Percentiles rank a stretch among this genome's conserved stretches.
phyloP scores from a whole-genome alignment of 2,329 filamentous ascomycete genomes.

The Paracorniculantispora psalliotae region DNA sequence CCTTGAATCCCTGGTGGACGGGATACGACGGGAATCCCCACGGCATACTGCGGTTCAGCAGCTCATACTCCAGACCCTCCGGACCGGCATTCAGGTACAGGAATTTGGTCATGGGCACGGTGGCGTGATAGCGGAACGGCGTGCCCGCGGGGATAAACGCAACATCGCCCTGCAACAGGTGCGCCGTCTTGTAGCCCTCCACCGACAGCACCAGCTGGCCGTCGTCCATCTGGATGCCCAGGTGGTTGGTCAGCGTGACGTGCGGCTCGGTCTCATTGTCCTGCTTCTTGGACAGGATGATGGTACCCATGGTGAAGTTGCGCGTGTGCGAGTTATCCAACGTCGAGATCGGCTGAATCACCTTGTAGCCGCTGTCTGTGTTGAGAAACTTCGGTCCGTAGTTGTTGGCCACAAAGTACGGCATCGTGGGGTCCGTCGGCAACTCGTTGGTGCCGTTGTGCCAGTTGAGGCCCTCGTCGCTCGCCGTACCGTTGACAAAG shows the following conservation, averaged over 20 bases:
- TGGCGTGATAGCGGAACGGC: constrained; percentile 21
- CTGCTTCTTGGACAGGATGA: constrained; percentile 17
- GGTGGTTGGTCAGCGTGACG: constrained; percentile 16
- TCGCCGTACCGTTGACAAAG: constrained; percentile 20
- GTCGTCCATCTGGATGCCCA: constrained; percentile 25
- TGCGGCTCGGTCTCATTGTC: constrained; percentile 14
- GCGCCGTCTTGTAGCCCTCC: constrained; percentile 19
- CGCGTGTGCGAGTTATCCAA: constrained; percentile 13
- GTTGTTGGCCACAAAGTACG: constrained; percentile 21
- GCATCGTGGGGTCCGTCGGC: constrained; percentile 6
- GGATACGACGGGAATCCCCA: constrained; percentile 21
- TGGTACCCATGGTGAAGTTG: constrained; percentile 21
- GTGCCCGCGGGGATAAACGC: constrained; percentile 22
- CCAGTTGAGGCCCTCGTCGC: constrained; percentile 16
- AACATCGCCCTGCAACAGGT: constrained; percentile 23
- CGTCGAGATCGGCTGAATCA: constrained; percentile 19
- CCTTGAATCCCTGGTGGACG: too few species aligned
- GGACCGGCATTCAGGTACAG: constrained; percentile 23
- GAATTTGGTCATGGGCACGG: constrained; percentile 23
- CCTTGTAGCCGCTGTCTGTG: constrained; percentile 19
- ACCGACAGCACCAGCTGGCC: constrained; percentile 21
- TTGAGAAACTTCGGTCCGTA: constrained; percentile 21
- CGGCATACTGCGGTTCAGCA: constrained; percentile 16
- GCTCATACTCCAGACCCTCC: constrained; percentile 21
- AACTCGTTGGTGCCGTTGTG: constrained; percentile 20